These are phyloP conservation scores for Spencermartinsiella ligniputridi DNA, from an alignment of 1,139 yeast species.

Conservation along the genomic window DNA sequence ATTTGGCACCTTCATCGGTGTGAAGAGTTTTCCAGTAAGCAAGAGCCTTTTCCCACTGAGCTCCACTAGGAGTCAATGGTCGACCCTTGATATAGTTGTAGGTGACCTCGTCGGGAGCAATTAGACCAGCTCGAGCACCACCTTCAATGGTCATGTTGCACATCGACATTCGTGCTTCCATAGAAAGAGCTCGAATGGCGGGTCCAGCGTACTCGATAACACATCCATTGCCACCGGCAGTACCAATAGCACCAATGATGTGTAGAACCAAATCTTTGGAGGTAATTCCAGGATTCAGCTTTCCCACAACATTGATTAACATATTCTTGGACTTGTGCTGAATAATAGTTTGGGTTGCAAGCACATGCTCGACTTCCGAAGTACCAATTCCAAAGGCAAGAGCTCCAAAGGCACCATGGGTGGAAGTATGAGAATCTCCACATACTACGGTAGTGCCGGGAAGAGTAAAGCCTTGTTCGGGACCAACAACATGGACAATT, in stretches of 20 bases:
- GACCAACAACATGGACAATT: constrained; percentile 96
- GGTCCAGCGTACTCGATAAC: constrained; percentile 97
- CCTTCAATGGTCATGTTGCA: constrained; percentile 99
- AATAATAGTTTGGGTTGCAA: constrained; percentile 94
- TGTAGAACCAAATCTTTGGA: constrained; percentile 93
- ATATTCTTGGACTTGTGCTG: constrained; percentile 94
- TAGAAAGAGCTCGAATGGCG: constrained; percentile 80
- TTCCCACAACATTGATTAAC: constrained; percentile 84
- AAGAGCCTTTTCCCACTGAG: constrained; percentile 91
- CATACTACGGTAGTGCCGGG: constrained; percentile 99
- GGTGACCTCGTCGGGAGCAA: constrained; percentile 87
- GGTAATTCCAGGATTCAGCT: constrained; percentile 79
- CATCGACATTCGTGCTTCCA: constrained; percentile 99
- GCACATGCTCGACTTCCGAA: constrained; percentile 96
- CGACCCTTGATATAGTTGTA: constrained; percentile 86
- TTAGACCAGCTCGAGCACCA: constrained; percentile 99
- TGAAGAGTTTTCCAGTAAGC: constrained; percentile 84
- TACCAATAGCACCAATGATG: constrained; percentile 93
- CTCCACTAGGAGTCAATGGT: constrained; percentile 91
- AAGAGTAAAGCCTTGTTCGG: constrained; percentile 96
- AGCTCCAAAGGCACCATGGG: constrained; percentile 99
- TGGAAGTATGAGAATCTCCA: constrained; percentile 97
- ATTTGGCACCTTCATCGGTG: constrained; percentile 84
- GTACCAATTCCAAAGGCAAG: constrained; percentile 98
- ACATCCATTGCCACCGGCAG: constrained; percentile 98